Conservation (phyloP, 1,284 basidiomycete species). For the Spongispora temasekensis region DNA sequence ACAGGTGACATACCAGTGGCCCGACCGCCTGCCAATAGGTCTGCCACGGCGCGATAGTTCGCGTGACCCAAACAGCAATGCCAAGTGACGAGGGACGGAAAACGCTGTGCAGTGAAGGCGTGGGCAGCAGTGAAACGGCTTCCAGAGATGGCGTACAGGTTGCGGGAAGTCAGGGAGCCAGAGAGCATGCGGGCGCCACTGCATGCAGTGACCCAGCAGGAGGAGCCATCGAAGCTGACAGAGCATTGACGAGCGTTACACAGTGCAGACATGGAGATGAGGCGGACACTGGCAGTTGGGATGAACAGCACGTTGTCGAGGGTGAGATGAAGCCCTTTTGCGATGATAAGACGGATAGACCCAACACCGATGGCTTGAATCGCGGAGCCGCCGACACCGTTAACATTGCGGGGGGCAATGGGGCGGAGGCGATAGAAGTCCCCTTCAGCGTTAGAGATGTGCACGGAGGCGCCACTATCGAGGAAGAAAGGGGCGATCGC, state of each 20-base stretch:
- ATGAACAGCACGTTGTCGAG: not conserved
- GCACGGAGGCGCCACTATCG: not conserved
- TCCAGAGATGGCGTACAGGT: not conserved
- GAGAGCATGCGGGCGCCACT: not conserved
- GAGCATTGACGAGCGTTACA: not conserved
- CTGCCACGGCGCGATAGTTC: not conserved
- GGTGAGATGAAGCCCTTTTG: not conserved
- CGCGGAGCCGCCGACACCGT: not conserved
- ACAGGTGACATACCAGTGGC: not conserved
- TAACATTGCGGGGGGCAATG: not conserved
- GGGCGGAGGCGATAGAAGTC: not conserved
- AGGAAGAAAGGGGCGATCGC: not conserved
- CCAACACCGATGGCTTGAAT: not conserved
- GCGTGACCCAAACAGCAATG: not conserved
- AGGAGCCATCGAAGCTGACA: not conserved
- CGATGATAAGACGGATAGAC: not conserved
- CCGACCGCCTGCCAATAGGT: not conserved
- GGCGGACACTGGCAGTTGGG: too few relatives aligned
- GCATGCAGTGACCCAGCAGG: not conserved
- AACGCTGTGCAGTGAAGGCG: not conserved
- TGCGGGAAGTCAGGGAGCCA: not conserved
- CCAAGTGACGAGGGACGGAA: not conserved
- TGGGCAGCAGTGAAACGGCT: not conserved
- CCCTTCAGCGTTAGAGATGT: not conserved
- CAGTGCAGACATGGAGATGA: not conserved